A percentile compares a stretch with the other conserved stretches of the same genome.
These are phyloP conservation scores for Pythium sp. DNA, from an alignment of 352 stramenopile species.

Conservation along the genomic window DNA sequence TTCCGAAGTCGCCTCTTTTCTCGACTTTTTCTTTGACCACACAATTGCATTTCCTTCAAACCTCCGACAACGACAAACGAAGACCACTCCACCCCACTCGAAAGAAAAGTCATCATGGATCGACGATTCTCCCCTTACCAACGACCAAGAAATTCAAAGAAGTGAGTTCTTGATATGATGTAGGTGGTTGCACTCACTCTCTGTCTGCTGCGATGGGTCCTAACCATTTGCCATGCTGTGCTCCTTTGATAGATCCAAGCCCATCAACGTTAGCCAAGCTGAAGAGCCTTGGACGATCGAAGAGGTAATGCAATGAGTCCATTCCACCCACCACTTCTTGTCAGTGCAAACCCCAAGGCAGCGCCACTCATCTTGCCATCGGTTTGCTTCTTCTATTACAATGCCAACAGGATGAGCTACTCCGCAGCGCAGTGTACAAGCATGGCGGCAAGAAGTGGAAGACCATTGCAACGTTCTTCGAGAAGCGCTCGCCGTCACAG, in stretches of 20 bases:
- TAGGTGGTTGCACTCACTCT: background rate
- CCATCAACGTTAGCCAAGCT: constrained; percentile 1
- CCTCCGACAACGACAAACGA: constrained; percentile 3
- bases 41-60: constrained; percentile 21
- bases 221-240: background rate
- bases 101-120: constrained; percentile 17
- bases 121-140: constrained; percentile 19
- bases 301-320: constrained; percentile 3
- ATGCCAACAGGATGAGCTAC: constrained; percentile 50
- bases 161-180: constrained; percentile 8
- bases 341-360: background rate
- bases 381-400: background rate
- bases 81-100: background rate
- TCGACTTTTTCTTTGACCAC: constrained; percentile 14
- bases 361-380: background rate
- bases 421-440: constrained; percentile 66
- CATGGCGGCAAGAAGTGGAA: constrained; percentile 85
- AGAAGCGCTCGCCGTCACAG: constrained; percentile 37
- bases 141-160: constrained; percentile 3
- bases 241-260: background rate
- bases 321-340: background rate
- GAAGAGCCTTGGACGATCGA: constrained; percentile 14
- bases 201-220: background rate
- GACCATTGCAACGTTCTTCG: constrained; percentile 51
- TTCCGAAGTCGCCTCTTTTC: constrained; percentile 14